Base-by-base conservation (phyloP, 768 basidiomycete species). In the Suillus spraguei region DNA sequence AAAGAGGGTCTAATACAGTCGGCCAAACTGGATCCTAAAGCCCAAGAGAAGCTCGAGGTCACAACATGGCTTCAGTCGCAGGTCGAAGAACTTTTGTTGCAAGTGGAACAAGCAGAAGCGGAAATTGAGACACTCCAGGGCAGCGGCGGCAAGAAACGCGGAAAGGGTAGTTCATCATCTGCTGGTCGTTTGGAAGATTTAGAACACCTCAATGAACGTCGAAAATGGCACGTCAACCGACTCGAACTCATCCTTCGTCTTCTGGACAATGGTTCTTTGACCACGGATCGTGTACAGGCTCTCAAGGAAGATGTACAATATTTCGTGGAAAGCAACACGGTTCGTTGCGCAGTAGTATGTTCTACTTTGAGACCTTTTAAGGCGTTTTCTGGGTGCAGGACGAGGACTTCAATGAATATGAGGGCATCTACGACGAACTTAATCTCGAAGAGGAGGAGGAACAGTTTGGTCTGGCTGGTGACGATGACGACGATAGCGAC, bases 1-100 rank as follows among this genome's bases (percentile, higher is more conserved):
- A 99, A 99, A 73, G 97, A 99, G 77, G 97, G 97, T 47, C 83
- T 99, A 47, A 97, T 91, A 65, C 94, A 95, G 64, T 94, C 95
- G 13, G 86, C 94, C 42, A 95, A 93, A 71, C 88, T 99, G 28
- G 97, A 99, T 77, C 97, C 97, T 61, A 95, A 94, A 73, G 95
- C 97, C 63, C 95, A 97, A 80, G 95, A 96, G 78, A 98, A 98
- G 78, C 84, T 90, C 68, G 97, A 99, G 70, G 87, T 90, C 14
- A 90, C 87, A 17, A 78, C 85, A 62, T 99, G 97, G 95, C 82
- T 98, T 16, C 91, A 94, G 67, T 82, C 81, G 46, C 90, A 89
- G 74, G 94, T 98, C 60, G 97, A 98, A 68, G 92, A 96, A 69
- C 85, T 99, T 41, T 87, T 90, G 59, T 87, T 95, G 69, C 97